These are phyloP conservation scores for Buxus sempervirens DNA, from an alignment of 164 flowering plant species.

Conservation along the genomic window DNA sequence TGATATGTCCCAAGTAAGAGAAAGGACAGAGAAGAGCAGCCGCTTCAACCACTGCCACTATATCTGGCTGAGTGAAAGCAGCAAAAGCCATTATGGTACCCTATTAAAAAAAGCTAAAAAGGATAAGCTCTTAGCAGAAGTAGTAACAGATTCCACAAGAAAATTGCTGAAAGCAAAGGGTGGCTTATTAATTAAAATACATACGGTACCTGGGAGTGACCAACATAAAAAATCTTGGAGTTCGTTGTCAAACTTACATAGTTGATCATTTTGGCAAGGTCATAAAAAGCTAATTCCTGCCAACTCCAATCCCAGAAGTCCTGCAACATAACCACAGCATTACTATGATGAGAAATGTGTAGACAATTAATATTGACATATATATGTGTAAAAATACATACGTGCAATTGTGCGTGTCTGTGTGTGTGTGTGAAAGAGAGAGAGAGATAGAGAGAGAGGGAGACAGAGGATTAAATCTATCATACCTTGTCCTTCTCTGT, in stretches of 20 bases:
- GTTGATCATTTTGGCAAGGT: constrained; percentile 71
- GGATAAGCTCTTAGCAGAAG: constrained; percentile 7
- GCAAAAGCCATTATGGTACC: constrained; percentile 94
- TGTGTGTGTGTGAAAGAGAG: too few relatives aligned
- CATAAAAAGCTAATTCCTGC: constrained; percentile 83
- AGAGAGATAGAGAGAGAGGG: neutral
- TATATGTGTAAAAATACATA: neutral
- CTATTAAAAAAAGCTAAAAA: constrained; percentile 28
- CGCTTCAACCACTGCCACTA: constrained; percentile 78
- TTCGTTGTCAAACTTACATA: constrained; percentile 46
- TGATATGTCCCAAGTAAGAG: constrained; percentile 78
- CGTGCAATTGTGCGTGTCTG: neutral
- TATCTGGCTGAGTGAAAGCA: constrained; percentile 73
- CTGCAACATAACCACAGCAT: constrained; percentile 34
- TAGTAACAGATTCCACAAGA: neutral
- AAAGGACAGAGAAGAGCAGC: constrained; percentile 89
- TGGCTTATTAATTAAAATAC: constrained; percentile 4
- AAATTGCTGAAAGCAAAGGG: neutral
- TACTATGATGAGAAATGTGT: neutral
- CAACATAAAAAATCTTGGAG: constrained; percentile 70
- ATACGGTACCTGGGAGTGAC: constrained; percentile 83
- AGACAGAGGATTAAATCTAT: neutral
- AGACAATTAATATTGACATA: neutral
- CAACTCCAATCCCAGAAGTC: constrained; percentile 99
- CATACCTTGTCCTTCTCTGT: constrained; percentile 69